A percentile compares a stretch with the other conserved stretches of the same genome.
Evolutionary conservation across 371 early-diverging fungal genomes (phyloP).

Genomic region (Mucor irregularis): DNA sequence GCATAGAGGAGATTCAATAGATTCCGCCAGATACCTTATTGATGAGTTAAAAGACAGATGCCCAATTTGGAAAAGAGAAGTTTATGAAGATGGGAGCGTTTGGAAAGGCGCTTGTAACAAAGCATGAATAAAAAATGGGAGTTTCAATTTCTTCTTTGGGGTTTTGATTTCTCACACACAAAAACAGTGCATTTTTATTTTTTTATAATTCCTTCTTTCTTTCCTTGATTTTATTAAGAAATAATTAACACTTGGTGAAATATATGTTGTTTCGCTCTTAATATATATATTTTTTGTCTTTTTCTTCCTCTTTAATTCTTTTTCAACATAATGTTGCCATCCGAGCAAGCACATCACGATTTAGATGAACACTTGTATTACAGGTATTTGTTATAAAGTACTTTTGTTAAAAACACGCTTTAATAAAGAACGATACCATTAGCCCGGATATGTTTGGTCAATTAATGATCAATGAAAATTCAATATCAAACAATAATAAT

Average conservation of each 20-base stretch:
- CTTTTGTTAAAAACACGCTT: background rate
- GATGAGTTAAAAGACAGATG: slow-evolving; percentile 80
- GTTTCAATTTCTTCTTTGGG: too few species aligned
- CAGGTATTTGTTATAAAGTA: background rate
- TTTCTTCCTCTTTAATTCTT: background rate
- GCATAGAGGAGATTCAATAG: slow-evolving; percentile 76
- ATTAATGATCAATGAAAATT: background rate
- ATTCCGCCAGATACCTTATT: slow-evolving; percentile 78
- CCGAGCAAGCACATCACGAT: background rate
- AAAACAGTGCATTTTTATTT: too few species aligned
- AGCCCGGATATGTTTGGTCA: background rate
- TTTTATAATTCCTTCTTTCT: background rate
- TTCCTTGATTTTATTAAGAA: too few species aligned
- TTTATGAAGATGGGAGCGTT: slow-evolving; percentile 74
- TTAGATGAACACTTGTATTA: background rate
- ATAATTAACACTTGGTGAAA: too few species aligned
- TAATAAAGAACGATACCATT: background rate
- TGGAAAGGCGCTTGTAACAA: slow-evolving; percentile 66
- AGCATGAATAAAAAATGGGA: too few species aligned
- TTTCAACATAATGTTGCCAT: background rate
- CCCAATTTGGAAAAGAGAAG: slow-evolving; percentile 93
- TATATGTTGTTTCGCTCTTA: too few species aligned
- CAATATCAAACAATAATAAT: too few species aligned
- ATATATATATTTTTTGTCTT: background rate
- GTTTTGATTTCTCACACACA: too few species aligned